Percentiles rank a stretch among this genome's conserved stretches.
Conservation (phyloP, 805 yeast species). For the Metahyphopichia silvanorum region DNA sequence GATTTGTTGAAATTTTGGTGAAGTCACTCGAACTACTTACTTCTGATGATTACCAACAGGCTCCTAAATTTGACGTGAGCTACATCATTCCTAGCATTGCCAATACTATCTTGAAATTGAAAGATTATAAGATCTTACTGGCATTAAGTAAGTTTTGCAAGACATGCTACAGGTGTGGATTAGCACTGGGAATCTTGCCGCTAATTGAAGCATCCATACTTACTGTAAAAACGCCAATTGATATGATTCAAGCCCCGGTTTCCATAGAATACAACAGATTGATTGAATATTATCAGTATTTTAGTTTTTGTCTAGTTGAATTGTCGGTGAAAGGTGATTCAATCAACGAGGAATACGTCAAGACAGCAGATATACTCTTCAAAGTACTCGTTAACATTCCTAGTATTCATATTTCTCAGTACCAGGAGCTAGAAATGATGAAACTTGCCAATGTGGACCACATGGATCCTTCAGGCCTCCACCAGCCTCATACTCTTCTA, state of each 20-base stretch:
- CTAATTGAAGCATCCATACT: constrained; percentile 11
- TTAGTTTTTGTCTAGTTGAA: constrained; percentile 23
- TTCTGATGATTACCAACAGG: constrained; percentile 9
- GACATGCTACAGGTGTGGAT: constrained; percentile 15
- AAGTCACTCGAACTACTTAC: constrained; percentile 10
- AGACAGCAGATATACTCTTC: constrained; percentile 21
- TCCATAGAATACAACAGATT: constrained; percentile 15
- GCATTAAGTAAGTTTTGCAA: constrained; percentile 9
- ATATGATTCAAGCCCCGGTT: constrained; percentile 9
- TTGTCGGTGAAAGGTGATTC: constrained; percentile 11
- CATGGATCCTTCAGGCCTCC: no score
- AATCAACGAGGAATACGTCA: constrained; percentile 8
- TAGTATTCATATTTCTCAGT: constrained; percentile 14
- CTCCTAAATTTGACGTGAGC: no score
- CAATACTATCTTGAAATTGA: neutral
- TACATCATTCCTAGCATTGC: constrained; percentile 2
- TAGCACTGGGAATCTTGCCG: constrained; percentile 12
- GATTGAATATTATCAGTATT: constrained; percentile 21
- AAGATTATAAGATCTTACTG: neutral
- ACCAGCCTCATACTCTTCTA: no score
- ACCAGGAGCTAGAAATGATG: neutral
- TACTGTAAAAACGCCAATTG: constrained; percentile 20
- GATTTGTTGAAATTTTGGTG: constrained; percentile 4
- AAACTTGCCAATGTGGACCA: no score
- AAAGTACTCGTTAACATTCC: constrained; percentile 21